Evolutionary conservation across 192 early-diverging fungal genomes (phyloP).

Genomic region (Chytriomyces sp.): DNA sequence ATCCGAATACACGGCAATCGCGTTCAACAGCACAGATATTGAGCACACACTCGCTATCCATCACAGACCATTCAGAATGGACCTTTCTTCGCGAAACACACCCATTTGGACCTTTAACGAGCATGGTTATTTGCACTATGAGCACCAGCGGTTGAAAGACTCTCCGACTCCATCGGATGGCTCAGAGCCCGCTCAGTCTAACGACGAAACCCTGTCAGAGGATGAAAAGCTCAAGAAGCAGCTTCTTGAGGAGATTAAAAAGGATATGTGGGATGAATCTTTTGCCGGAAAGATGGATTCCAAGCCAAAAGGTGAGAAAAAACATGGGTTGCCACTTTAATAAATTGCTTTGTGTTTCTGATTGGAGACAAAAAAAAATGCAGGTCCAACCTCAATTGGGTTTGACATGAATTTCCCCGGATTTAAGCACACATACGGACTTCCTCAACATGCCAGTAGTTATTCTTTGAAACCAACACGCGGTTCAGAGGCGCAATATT

Average conservation of each 20-base stretch:
- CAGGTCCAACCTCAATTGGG: constrained; percentile 91
- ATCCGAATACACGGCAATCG: too few species aligned
- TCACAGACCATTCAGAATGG: too few species aligned
- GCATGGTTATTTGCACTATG: constrained; percentile 82
- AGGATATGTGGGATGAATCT: constrained; percentile 83
- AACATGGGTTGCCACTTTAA: neutral
- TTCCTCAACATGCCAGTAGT: constrained; percentile 91
- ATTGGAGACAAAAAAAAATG: neutral
- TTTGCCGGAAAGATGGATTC: constrained; percentile 86
- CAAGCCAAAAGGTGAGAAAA: constrained; percentile 83
- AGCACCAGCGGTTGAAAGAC: constrained; percentile 72
- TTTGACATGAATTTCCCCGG: constrained; percentile 91
- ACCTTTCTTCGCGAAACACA: too few species aligned
- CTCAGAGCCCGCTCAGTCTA: neutral
- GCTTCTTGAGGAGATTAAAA: constrained; percentile 52
- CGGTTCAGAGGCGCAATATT: constrained; percentile 72
- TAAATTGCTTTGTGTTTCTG: constrained; percentile 1
- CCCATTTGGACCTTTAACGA: constrained; percentile 68
- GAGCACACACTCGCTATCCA: too few species aligned
- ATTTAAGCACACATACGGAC: constrained; percentile 88
- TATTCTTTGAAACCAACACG: constrained; percentile 89
- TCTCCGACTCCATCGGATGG: neutral
- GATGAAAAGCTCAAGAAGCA: constrained; percentile 46
- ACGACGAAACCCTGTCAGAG: constrained; percentile 30
- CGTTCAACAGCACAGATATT: too few species aligned